These are phyloP conservation scores for Clitocybe nebularis DNA, from an alignment of 1,284 basidiomycete species.

Conservation along the genomic window DNA sequence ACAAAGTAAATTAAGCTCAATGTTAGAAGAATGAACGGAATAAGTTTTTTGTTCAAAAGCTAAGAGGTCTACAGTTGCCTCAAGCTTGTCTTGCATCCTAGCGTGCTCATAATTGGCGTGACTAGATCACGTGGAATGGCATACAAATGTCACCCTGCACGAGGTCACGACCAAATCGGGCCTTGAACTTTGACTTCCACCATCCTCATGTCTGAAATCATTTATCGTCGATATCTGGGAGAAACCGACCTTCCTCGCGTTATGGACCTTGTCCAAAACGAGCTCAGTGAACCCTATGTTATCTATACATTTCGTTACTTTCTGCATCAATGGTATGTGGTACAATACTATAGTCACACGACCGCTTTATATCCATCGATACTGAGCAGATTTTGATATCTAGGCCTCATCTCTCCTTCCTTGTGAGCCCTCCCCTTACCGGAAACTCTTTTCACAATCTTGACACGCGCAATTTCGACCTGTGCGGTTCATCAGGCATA, in stretches of 20 bases:
- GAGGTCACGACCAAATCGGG: background rate
- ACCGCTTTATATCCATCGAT: conserved; percentile 13
- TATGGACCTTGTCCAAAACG: conserved; percentile 85
- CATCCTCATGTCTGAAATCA: conserved; percentile 47
- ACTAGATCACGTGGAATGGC: background rate
- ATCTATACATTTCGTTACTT: conserved; percentile 94
- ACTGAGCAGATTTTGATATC: conserved; percentile 10
- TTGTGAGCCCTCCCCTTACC: conserved; percentile 51
- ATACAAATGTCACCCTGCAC: background rate
- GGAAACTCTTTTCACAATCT: background rate
- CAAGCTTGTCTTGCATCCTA: no score
- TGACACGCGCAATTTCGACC: conserved; percentile 5
- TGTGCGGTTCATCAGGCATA: conserved; percentile 43
- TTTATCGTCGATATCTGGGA: conserved; percentile 70
- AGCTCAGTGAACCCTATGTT: conserved; percentile 94
- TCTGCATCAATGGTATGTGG: conserved; percentile 82
- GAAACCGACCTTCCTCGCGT: conserved; percentile 78
- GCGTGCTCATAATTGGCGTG: background rate
- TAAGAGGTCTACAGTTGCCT: no score
- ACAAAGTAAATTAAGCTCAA: no score
- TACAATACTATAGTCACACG: conserved; percentile 11
- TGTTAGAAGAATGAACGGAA: no score
- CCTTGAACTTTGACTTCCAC: conserved; percentile 12
- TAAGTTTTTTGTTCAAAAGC: no score
- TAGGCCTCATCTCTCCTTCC: conserved; percentile 92